Conservation (phyloP, 2,329 filamentous ascomycete genomes). For the Fusarium praegraminearum region DNA sequence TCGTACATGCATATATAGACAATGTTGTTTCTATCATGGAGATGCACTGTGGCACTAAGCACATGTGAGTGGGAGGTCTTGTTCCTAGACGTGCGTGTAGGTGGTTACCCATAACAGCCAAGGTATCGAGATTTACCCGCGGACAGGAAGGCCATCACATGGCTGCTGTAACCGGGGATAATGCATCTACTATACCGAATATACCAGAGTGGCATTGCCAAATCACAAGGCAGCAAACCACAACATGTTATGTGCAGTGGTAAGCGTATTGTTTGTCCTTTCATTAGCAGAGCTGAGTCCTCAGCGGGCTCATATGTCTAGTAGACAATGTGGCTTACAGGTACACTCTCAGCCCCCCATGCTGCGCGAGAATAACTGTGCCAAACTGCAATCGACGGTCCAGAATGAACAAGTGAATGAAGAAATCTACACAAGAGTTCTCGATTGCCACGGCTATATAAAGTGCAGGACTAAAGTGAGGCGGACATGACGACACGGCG, state of each 20-base stretch:
- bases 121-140: not conserved
- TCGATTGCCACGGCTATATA: slow-evolving; percentile 1
- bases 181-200: not conserved
- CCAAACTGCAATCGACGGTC: too few species aligned
- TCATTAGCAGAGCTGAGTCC: not conserved
- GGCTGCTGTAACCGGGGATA: not conserved
- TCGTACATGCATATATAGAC: not conserved
- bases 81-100: not conserved
- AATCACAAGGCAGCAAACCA: slow-evolving; percentile 7
- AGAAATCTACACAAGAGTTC: not conserved
- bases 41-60: not conserved
- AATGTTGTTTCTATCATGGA: not conserved
- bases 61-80: not conserved
- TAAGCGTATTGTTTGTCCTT: not conserved
- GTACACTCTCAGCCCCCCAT: not conserved
- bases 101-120: not conserved
- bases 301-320: not conserved
- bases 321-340: slow-evolving; percentile 14
- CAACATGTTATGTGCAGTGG: not conserved
- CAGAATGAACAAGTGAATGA: not conserved
- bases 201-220: not conserved
- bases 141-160: not conserved
- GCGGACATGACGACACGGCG: slow-evolving; percentile 10
- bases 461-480: slow-evolving; percentile 16
- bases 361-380: too few species aligned